phyloP scores from a whole-genome alignment of 805 yeast species.

The Candida germanica region DNA sequence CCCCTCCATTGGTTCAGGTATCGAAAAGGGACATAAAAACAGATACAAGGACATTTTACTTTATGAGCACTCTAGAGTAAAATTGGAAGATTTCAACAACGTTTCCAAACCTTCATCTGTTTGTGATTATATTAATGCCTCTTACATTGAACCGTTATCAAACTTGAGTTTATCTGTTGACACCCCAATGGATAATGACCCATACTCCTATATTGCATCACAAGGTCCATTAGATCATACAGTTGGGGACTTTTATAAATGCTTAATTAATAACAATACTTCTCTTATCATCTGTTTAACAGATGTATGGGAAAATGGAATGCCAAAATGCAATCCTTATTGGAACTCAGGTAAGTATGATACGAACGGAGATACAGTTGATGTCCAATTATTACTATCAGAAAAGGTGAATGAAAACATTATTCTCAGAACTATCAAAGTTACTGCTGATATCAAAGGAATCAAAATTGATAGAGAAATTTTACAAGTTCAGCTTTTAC shows the following conservation, averaged over 20 bases:
- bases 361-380: conserved; percentile 24
- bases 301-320: conserved; percentile 68
- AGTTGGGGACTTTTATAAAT: conserved; percentile 79
- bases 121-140: conserved; percentile 82
- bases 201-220: conserved; percentile 58
- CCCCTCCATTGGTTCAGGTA: conserved; percentile 64
- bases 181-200: conserved; percentile 6
- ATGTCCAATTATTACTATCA: conserved; percentile 24
- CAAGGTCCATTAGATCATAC: conserved; percentile 85
- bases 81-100: conserved; percentile 28
- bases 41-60: conserved; percentile 88
- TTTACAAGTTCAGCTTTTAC: conserved; percentile 69
- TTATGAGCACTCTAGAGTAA: conserved; percentile 81
- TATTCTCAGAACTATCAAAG: conserved; percentile 36
- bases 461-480: conserved; percentile 30
- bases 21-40: conserved; percentile 78
- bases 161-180: neutral
- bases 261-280: conserved; percentile 59
- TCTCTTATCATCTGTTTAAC: conserved; percentile 75
- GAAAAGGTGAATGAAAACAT: conserved; percentile 14
- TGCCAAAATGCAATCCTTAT: conserved; percentile 73
- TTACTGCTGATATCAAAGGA: neutral
- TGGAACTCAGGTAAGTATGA: conserved; percentile 65
- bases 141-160: conserved; percentile 43
- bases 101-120: neutral